These are phyloP conservation scores for Calonectria henricotiae DNA, from an alignment of 2,329 filamentous ascomycete species.

Conservation along the genomic window DNA sequence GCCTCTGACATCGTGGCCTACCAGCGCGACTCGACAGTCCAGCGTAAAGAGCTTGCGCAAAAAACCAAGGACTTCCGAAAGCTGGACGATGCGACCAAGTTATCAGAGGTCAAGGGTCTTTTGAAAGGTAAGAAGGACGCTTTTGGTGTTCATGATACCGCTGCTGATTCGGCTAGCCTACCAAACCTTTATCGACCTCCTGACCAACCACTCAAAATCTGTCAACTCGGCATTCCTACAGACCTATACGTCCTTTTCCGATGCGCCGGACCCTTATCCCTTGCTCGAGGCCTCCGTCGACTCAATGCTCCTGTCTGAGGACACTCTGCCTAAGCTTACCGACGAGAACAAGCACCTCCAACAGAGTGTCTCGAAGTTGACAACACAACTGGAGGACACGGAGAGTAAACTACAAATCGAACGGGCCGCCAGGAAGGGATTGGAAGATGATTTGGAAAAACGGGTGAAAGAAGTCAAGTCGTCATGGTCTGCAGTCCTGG, in stretches of 20 bases:
- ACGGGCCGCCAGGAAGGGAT: constrained; percentile 78
- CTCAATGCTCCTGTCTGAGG: constrained; percentile 91
- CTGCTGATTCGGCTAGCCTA: constrained; percentile 75
- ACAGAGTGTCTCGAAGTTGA: constrained; percentile 81
- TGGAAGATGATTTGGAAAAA: constrained; percentile 83
- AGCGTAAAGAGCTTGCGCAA: constrained; percentile 97
- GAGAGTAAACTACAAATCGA: constrained; percentile 88
- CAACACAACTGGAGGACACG: constrained; percentile 85
- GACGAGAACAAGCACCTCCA: constrained; percentile 92
- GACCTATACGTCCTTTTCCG: constrained; percentile 92
- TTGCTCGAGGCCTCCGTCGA: constrained; percentile 97
- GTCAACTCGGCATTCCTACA: constrained; percentile 95
- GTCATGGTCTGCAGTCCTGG: constrained; percentile 90
- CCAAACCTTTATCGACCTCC: constrained; percentile 95
- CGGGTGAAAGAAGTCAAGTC: constrained; percentile 92
- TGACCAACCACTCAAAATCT: constrained; percentile 96
- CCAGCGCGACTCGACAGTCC: constrained; percentile 94
- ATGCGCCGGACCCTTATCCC: constrained; percentile 96
- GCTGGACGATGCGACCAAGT: constrained; percentile 88
- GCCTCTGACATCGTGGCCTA: constrained; percentile 96
- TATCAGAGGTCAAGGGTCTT: constrained; percentile 89
- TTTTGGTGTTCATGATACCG: constrained; percentile 3
- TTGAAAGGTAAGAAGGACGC: constrained; percentile 77
- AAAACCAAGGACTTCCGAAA: constrained; percentile 99
- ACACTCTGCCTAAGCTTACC: constrained; percentile 91